phyloP scores from a whole-genome alignment of 371 early-diverging fungal species.

The Vairimorpha ceranae region DNA sequence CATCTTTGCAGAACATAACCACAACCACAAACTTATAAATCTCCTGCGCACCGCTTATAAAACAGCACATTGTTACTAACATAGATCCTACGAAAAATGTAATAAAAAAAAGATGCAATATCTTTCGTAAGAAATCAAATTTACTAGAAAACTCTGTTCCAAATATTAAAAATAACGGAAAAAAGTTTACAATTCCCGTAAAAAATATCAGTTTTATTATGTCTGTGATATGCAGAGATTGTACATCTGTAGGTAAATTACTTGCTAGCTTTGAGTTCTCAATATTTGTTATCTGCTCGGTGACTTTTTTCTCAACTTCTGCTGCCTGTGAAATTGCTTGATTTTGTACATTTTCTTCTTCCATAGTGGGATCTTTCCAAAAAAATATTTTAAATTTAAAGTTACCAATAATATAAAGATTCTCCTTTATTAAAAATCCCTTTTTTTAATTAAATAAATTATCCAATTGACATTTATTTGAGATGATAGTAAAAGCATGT shows the following conservation, averaged over 20 bases:
- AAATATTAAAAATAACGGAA: constrained; percentile 12
- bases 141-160: not conserved
- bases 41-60: no score
- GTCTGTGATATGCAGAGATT: constrained; percentile 33
- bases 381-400: constrained; percentile 10
- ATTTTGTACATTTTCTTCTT: constrained; percentile 9
- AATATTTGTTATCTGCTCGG: constrained; percentile 18
- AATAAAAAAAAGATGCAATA: not conserved
- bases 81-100: not conserved
- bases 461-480: no score
- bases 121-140: not conserved
- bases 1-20: not conserved
- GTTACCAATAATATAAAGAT: not conserved
- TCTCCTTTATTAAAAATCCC: no score
- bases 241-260: constrained; percentile 37
- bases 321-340: constrained; percentile 15
- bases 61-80: not conserved
- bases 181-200: not conserved
- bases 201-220: constrained; percentile 32
- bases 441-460: no score
- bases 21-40: constrained; percentile 9
- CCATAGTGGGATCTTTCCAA: not conserved
- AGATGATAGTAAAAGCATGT: no score
- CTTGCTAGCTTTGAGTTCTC: constrained; percentile 29
- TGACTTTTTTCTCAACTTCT: constrained; percentile 35